Conservation (phyloP, 768 basidiomycete genomes). For the Tulasnella sp. region DNA sequence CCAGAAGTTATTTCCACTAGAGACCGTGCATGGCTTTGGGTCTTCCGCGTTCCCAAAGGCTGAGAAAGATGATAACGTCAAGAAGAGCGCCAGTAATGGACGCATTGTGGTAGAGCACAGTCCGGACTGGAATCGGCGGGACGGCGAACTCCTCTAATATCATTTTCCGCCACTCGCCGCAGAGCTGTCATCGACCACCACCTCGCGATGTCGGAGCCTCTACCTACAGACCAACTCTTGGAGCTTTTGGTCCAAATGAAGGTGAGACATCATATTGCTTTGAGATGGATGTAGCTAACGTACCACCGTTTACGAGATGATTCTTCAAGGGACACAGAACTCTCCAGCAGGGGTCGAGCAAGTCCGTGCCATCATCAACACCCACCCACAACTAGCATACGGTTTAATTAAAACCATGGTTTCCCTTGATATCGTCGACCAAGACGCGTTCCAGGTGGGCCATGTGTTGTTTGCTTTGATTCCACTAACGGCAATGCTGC, state of each 20-base stretch:
- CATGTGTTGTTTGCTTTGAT: neutral
- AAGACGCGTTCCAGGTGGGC: conserved; percentile 31
- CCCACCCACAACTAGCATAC: conserved; percentile 36
- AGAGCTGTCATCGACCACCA: too few species aligned
- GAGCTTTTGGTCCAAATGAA: conserved; percentile 37
- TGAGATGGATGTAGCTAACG: neutral
- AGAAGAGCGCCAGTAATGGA: too few species aligned
- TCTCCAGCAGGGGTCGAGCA: conserved; percentile 24
- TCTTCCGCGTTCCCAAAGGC: too few species aligned
- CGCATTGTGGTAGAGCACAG: too few species aligned
- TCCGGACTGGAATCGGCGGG: too few species aligned
- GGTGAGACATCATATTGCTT: conserved; percentile 23
- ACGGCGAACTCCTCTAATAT: too few species aligned
- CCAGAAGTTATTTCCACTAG: neutral
- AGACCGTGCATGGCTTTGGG: neutral
- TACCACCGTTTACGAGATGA: conserved; percentile 30
- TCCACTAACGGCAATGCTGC: neutral
- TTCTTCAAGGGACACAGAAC: conserved; percentile 1
- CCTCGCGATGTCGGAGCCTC: too few species aligned
- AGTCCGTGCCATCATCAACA: conserved; percentile 29
- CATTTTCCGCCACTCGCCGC: too few species aligned
- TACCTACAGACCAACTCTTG: conserved; percentile 30
- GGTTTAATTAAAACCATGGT: conserved; percentile 40
- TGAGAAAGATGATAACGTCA: too few species aligned
- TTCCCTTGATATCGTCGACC: conserved; percentile 36